Evolutionary conservation across 192 early-diverging fungal genomes (phyloP), one percentile per base, ranked within the genome.

Genomic region (Diversispora eburnea): DNA sequence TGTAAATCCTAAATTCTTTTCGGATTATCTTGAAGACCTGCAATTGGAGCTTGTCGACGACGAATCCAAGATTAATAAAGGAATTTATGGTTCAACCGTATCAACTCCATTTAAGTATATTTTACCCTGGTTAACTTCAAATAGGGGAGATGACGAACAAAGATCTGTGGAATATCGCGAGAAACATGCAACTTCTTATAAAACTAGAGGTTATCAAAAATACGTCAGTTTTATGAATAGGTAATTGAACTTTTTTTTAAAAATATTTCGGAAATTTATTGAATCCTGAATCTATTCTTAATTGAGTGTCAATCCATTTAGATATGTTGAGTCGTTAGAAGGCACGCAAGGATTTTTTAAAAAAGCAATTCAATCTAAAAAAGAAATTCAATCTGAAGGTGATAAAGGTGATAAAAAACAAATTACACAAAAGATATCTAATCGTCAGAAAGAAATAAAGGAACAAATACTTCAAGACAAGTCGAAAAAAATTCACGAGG

Each of bases 291-390:
- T 33, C 25, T 33, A 33, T 33, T 33, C 25, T 33, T 33, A 33
- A 33, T 33, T 33, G 25, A 1, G 25, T 33, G 25, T 33, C 25
- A 33, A 33, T 33, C 25, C 25, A 33, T 33, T 33, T 33, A 33
- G 54, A 59, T 76, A 77, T 66, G 76, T 48, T 8, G 22, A 5
- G 1, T 74, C 76, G 25, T 60, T 66, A 56, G 25, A 77, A 7
- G 52, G 67, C 4, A 69, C 25, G 3, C 67, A 69, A 55, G 64
- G 64, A 42, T 55, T 55, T 45, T 55, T 42, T 45, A 43, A 7
- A 19, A 8, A 9, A 56, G 41, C 41, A 2, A 52, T 69, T 5
- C 42, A 55, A 4, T 5, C 17, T 9, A 3, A 43, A 39, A 54
- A 55, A 68, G 4, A 8, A 49, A 22, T 8, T 39, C 0, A 42